Evolutionary conservation across 495 filamentous ascomycete species (phyloP).

Genomic region (Lichenothelia convexa): DNA sequence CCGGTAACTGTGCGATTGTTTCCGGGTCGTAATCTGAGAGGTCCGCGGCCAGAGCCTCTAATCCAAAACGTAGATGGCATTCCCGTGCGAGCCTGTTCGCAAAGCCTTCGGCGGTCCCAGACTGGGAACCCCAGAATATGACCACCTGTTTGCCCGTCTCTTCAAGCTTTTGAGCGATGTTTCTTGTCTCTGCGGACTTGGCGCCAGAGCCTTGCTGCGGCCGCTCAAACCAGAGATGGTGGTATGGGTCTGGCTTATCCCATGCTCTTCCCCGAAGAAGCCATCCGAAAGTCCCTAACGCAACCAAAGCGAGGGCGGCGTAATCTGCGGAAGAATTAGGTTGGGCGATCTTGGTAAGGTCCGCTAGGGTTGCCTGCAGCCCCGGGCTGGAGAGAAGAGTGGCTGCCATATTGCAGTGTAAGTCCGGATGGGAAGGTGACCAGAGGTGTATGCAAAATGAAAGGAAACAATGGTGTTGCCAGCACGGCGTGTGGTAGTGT

Average conservation of each 20-base stretch:
- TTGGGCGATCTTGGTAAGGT: constrained; percentile 1
- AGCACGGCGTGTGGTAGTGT: too few relatives aligned
- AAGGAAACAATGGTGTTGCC: too few relatives aligned
- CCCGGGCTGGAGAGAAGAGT: constrained; percentile 1
- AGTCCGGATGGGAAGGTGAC: too few relatives aligned
- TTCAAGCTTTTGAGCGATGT: constrained; percentile 17
- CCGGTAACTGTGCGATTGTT: constrained; percentile 22
- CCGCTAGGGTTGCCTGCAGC: constrained; percentile 1
- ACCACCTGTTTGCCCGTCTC: constrained; percentile 22
- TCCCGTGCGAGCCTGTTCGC: constrained; percentile 30
- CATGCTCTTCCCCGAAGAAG: constrained; percentile 10
- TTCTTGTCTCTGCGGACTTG: constrained; percentile 6
- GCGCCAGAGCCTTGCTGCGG: constrained; percentile 14
- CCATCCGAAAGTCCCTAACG: constrained; percentile 9
- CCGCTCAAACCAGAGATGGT: constrained; percentile 17
- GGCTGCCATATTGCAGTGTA: constrained; percentile 3
- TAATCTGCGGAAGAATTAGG: constrained; percentile 7
- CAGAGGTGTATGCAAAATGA: too few relatives aligned
- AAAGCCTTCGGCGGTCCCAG: constrained; percentile 34
- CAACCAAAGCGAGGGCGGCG: constrained; percentile 7
- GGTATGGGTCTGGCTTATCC: constrained; percentile 19
- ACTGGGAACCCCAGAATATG: constrained; percentile 38
- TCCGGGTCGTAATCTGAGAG: constrained; percentile 31
- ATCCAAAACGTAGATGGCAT: constrained; percentile 24
- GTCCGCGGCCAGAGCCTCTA: constrained; percentile 28